Percentiles rank a stretch among this genome's conserved stretches.
phyloP scores from a whole-genome alignment of 345 rosid genomes.

The Camelina neglecta region DNA sequence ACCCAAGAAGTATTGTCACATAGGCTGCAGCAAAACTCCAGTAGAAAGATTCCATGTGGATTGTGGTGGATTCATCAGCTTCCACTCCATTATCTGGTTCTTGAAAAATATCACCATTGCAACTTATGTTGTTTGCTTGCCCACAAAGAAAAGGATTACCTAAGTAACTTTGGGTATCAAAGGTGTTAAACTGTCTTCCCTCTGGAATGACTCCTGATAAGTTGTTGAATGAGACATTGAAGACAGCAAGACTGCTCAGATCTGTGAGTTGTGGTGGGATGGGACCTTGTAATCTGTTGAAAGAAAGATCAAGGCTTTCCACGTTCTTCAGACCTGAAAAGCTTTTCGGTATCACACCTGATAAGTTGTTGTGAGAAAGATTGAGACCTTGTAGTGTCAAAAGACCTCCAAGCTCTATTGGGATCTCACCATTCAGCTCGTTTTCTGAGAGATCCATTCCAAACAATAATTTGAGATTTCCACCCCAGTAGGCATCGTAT shows the following conservation, averaged over 20 bases:
- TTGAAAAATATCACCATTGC: background rate
- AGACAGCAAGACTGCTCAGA: background rate
- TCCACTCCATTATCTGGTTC: background rate
- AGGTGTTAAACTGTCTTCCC: slow-evolving; percentile 17
- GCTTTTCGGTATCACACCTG: slow-evolving; percentile 41
- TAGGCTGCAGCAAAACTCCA: slow-evolving; percentile 6
- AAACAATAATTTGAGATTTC: background rate
- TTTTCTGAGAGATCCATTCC: slow-evolving; percentile 52
- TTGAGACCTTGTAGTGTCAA: slow-evolving; percentile 18
- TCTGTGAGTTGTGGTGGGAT: slow-evolving; percentile 2
- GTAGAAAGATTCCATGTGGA: slow-evolving; percentile 18
- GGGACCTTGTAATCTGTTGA: slow-evolving; percentile 19
- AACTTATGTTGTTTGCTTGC: background rate
- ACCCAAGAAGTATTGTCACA: slow-evolving; percentile 15
- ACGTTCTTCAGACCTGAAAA: slow-evolving; percentile 35
- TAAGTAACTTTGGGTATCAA: background rate
- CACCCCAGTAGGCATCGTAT: slow-evolving; percentile 15
- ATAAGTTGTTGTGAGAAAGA: slow-evolving; percentile 45
- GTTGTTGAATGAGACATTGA: slow-evolving; percentile 15
- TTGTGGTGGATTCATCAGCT: background rate
- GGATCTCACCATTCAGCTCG: slow-evolving; percentile 43
- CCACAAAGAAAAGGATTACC: background rate
- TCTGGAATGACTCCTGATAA: slow-evolving; percentile 12
- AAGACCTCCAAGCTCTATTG: slow-evolving; percentile 40
- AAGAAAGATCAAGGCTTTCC: slow-evolving; percentile 50